Evolutionary conservation across 345 rosid species (phyloP), one percentile per base, ranked within the genome.

Genomic region (Balakata baccata): DNA sequence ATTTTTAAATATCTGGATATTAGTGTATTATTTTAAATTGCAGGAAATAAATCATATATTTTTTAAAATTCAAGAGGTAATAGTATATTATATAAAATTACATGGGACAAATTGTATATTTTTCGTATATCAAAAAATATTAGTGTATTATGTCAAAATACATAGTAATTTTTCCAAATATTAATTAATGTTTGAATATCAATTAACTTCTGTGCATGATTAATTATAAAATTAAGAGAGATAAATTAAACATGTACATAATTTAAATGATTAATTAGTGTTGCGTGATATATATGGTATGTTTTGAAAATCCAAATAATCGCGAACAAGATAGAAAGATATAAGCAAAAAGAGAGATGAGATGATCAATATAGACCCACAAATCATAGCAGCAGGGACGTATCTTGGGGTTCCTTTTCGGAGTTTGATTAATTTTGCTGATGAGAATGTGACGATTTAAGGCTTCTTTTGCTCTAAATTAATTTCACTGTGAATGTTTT

Each of bases 281-380:
- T 67, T 67, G 4, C 69, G 58, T 67, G 70, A 67, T 64, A 34
- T 29, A 60, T 34, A 18, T 45, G 43, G 49, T n/a, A n/a, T n/a
- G n/a, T n/a, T n/a, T 66, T 9, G 3, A 4, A 66, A 22, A 5
- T 3, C 12, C 41, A 67, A 50, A 67, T 67, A 50, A 67, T 67
- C n/a, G 17, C 41, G 22, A 64, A 7, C 13, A 58, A 43, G 50
- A 17, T 39, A 20, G 22, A 49, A 22, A 46, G 7, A 6, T 6
- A 25, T 7, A n/a, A n/a, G 9, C 5, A 66, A 67, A 65, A 50
- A 37, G n/a, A 14, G 9, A 13, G 9, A 64, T 66, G 70, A 67
- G 11, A n/a, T 64, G 51, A 64, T 43, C 29, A 64, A 37, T 20
- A 41, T 37, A 23, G 66, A 37, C 66, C 66, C 66, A 62, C 66